Evolutionary conservation across 2,329 filamentous ascomycete genomes (phyloP).

Genomic region (Stachybotrys echinatus): DNA sequence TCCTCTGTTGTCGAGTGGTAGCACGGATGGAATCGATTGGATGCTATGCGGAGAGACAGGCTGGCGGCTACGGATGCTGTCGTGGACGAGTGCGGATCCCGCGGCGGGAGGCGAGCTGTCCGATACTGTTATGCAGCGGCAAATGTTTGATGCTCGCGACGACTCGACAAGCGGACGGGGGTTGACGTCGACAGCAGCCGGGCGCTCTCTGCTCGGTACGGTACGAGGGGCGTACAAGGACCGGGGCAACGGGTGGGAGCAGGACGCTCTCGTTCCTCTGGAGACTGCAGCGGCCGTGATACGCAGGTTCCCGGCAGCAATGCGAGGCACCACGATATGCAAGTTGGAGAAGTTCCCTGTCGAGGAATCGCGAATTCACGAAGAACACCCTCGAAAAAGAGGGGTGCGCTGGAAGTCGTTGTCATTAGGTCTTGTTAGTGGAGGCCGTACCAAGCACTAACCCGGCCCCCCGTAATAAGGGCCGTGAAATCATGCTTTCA

Average conservation of each 20-base stretch:
- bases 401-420: neutral
- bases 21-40: too few species aligned
- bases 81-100: neutral
- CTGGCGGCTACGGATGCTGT: neutral
- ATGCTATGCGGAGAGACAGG: neutral
- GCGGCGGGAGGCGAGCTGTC: neutral
- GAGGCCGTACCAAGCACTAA: neutral
- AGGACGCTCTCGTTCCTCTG: neutral
- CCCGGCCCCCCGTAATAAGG: neutral
- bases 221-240: neutral
- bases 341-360: neutral
- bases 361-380: neutral
- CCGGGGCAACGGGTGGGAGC: neutral
- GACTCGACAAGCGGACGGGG: neutral
- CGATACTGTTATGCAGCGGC: neutral
- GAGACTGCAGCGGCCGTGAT: too few species aligned
- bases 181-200: neutral
- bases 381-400: neutral
- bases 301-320: too few species aligned
- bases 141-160: neutral
- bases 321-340: too few species aligned
- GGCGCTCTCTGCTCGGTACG: neutral
- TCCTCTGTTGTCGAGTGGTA: neutral
- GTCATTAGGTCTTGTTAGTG: neutral
- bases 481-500: neutral